phyloP scores from a whole-genome alignment of 106 monocot species.

The Dioscorea zingiberensis region DNA sequence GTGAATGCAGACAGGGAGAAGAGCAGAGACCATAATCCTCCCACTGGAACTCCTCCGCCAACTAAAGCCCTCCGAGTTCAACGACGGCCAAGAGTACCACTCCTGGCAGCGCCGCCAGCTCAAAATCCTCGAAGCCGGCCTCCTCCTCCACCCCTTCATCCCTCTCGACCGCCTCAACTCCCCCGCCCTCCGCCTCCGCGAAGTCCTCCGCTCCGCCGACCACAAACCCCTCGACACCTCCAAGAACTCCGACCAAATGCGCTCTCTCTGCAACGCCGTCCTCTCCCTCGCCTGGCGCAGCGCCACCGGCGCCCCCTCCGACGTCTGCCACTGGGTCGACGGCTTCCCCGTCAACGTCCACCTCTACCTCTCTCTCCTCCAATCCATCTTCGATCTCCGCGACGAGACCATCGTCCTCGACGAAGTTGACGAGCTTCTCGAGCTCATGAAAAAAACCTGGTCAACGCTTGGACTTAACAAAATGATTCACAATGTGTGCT shows the following conservation, averaged over 20 bases:
- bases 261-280: constrained; percentile 23
- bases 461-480: constrained; percentile 25
- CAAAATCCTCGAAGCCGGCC: constrained; percentile 32
- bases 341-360: constrained; percentile 40
- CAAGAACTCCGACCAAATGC: constrained; percentile 42
- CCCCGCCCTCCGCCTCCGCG: constrained; percentile 18
- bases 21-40: constrained; percentile 41
- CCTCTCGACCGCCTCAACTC: constrained; percentile 29
- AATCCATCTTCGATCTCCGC: constrained; percentile 33
- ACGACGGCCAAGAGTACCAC: constrained; percentile 27
- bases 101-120: constrained; percentile 42
- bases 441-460: constrained; percentile 52
- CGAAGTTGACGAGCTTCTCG: constrained; percentile 45
- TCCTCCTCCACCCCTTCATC: constrained; percentile 24
- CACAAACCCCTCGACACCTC: constrained; percentile 28
- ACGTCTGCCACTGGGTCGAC: constrained; percentile 36
- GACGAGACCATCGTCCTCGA: constrained; percentile 32
- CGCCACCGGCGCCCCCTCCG: neutral
- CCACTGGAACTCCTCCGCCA: constrained; percentile 49
- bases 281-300: constrained; percentile 24
- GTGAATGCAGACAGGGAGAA: constrained; percentile 23
- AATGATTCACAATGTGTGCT: constrained; percentile 35
- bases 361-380: constrained; percentile 32
- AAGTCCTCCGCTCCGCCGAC: constrained; percentile 16
- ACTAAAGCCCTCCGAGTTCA: constrained; percentile 41